Base-by-base conservation (phyloP, 2,329 filamentous ascomycete genomes). In the Metarhizium guizhouense region DNA sequence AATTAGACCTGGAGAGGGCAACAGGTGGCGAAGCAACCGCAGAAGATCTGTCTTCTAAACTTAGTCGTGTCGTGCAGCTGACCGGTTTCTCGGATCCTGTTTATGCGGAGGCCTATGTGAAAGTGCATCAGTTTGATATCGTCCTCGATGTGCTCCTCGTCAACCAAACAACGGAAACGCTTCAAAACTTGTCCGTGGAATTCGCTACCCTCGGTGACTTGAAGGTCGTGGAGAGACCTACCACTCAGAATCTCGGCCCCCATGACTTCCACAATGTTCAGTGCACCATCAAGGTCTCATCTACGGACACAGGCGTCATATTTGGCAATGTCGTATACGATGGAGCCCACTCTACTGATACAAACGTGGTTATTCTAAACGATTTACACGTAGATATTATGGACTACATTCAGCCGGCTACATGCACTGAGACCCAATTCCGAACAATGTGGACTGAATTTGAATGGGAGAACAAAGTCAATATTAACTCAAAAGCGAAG, bases 371-470 rank as follows among this genome's bases (percentile, higher is more conserved):
- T 55, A 99, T 99, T 63, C 81, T 99, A 54, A 97, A 97, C 69
- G 94, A 99, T 70, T 85, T 99, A 34, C 94, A 99, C 67, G 93
- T 97, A 56, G 94, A 99, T 68, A 96, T 99, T 62, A 99, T 99
- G 94, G 94, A 99, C 74, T 99, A 99, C 76, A 99, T 99, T 66
- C 93, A 97, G 70, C 94, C 94, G 1, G 93, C 93, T 6, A 86
- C 91, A 16, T 99, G 94, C 79, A 94, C 90, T 4, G 94, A 99
- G 78, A 96, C 93, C 11, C 91, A 97, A 67, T 99, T 99, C 85
- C 85, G 94, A 58, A 95, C 90, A n/a, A 99, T 99, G 94, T 99
- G 94, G 94, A 99, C 94, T 42, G 94, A 99, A 70, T 99, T 99
- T 63, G 94, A 99, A 71, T 99, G 94, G 94, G 94, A 99, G 79